Conservation (phyloP, 495 filamentous ascomycete species). For the Aspergillus nidulans region DNA sequence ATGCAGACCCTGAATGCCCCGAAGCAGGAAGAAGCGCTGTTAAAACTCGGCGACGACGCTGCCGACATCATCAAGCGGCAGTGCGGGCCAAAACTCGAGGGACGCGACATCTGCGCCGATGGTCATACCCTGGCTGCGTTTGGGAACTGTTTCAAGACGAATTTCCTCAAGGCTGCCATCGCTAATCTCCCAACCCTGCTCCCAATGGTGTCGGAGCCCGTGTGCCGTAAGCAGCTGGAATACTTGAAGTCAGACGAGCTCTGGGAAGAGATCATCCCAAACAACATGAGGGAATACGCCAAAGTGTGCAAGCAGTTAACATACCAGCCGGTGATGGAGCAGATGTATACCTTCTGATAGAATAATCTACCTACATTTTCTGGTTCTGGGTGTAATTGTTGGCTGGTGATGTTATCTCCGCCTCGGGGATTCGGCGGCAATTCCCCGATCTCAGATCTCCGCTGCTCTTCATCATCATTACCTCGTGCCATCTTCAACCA, state of each 20-base stretch:
- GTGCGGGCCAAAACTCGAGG: constrained; percentile 31
- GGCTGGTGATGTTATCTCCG: neutral
- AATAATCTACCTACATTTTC: too few relatives aligned
- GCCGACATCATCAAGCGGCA: constrained; percentile 37
- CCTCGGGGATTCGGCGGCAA: neutral
- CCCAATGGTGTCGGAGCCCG: constrained; percentile 37
- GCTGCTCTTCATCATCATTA: neutral
- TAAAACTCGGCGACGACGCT: constrained; percentile 40
- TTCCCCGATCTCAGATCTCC: constrained; percentile 3
- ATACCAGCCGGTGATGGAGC: constrained; percentile 12
- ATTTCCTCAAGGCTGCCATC: constrained; percentile 34
- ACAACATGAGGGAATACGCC: constrained; percentile 43
- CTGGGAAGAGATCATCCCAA: constrained; percentile 39
- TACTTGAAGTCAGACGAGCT: constrained; percentile 34
- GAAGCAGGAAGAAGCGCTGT: constrained; percentile 29
- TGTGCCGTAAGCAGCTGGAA: constrained; percentile 33
- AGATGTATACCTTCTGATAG: constrained; percentile 11
- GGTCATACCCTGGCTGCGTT: constrained; percentile 34
- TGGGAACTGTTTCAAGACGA: constrained; percentile 42
- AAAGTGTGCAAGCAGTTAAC: constrained; percentile 31
- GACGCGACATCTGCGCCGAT: constrained; percentile 37
- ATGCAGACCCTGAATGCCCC: constrained; percentile 32
- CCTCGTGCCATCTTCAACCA: neutral
- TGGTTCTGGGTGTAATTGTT: too few relatives aligned
- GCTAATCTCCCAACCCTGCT: constrained; percentile 31